Conservation (phyloP, 2,329 filamentous ascomycete species). For the Emericellopsis atlantica region DNA sequence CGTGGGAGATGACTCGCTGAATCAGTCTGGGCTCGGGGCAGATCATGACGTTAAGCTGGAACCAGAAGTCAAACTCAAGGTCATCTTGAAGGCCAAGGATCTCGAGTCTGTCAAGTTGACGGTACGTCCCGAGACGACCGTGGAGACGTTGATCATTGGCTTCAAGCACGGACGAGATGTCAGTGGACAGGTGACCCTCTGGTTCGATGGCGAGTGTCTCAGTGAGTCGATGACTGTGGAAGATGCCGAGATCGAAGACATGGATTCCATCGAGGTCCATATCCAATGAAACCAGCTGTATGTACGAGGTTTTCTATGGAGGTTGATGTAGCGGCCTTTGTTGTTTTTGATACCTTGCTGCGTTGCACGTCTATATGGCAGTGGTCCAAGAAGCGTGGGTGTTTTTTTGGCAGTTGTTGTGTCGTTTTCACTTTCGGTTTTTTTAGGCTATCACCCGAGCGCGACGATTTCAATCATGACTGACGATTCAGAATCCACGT, state of each 20-base stretch:
- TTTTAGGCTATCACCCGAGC: no score
- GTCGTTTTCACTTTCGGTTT: no score
- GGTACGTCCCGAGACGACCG: constrained; percentile 40
- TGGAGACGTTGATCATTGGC: constrained; percentile 47
- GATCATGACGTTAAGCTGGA: constrained; percentile 8
- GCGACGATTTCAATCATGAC: no score
- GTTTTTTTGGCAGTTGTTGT: no score
- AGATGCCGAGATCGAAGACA: constrained; percentile 60
- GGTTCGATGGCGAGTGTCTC: constrained; percentile 66
- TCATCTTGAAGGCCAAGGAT: constrained; percentile 42
- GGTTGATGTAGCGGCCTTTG: no score
- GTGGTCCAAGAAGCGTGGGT: no score
- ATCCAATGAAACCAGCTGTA: constrained; percentile 28
- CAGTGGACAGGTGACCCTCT: constrained; percentile 41
- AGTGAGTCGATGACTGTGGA: constrained; percentile 45
- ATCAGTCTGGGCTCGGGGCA: constrained; percentile 16
- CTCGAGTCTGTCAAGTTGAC: constrained; percentile 35
- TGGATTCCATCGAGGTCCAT: constrained; percentile 65
- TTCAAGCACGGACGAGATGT: constrained; percentile 46
- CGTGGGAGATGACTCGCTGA: constrained; percentile 23
- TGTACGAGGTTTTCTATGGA: not conserved
- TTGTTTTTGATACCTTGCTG: no score
- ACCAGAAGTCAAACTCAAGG: constrained; percentile 25
- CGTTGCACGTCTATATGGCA: no score
- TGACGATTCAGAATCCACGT: no score